A percentile compares a stretch with the other conserved stretches of the same genome.
These are phyloP conservation scores for Boletales sp. DNA, from an alignment of 768 basidiomycete genomes.

Conservation along the genomic window DNA sequence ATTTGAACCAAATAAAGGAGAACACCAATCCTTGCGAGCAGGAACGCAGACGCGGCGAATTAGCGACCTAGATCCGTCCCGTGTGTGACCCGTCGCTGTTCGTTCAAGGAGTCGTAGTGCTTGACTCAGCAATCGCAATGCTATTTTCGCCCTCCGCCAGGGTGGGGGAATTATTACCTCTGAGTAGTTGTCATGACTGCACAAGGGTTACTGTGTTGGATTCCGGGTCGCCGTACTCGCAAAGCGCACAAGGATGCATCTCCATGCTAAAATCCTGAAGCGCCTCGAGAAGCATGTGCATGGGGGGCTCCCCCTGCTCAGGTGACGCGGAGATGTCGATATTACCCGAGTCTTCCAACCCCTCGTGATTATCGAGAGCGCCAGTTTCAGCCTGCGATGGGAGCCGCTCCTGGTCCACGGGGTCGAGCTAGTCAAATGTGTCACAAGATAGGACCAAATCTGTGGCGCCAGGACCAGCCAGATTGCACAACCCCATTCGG, in stretches of 20 bases:
- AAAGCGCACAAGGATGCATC: neutral
- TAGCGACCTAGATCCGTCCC: neutral
- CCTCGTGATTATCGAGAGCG: neutral
- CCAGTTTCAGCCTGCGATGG: neutral
- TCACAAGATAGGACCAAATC: neutral
- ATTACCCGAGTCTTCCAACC: neutral
- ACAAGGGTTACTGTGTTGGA: neutral
- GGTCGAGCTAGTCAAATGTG: neutral
- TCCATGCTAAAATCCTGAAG: constrained; percentile 12
- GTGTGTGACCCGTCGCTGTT: constrained; percentile 1
- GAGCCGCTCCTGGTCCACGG: too few relatives aligned
- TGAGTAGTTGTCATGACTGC: neutral
- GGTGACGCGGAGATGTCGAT: neutral
- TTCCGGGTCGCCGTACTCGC: constrained; percentile 4
- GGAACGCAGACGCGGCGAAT: constrained; percentile 3
- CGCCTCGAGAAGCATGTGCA: constrained; percentile 9
- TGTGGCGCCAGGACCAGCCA: neutral
- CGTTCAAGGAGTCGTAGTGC: neutral
- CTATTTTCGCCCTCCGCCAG: neutral
- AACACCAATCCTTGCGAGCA: constrained; percentile 3
- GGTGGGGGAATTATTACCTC: neutral
- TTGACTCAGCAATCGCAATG: constrained; percentile 1
- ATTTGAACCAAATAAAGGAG: neutral
- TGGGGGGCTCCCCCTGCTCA: neutral
- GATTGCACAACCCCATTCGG: neutral